A percentile compares a stretch with the other conserved stretches of the same genome.
Evolutionary conservation across 2,329 filamentous ascomycete species (phyloP).

Genomic region (Colletotrichum destructivum): DNA sequence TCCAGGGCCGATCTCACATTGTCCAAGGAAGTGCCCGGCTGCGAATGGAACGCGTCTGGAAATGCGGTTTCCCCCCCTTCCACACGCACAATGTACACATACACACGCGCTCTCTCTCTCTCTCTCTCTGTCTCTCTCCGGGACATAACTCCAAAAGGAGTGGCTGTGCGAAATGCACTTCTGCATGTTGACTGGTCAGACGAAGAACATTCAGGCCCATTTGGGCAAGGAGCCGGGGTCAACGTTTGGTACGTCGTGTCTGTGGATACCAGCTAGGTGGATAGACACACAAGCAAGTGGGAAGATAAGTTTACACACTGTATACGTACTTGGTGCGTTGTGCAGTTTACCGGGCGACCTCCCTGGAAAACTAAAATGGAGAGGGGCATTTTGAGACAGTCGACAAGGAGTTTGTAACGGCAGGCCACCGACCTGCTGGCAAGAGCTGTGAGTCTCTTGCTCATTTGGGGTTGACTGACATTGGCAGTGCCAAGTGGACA

Average conservation of each 20-base stretch:
- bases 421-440: not conserved
- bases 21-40: conserved; percentile 18
- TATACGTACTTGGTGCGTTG: not conserved
- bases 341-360: not conserved
- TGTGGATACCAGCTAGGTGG: not conserved
- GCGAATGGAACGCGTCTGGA: conserved; percentile 13
- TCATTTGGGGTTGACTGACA: conserved; percentile 14
- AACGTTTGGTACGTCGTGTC: conserved; percentile 17
- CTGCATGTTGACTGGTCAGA: conserved; percentile 27
- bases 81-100: too few species aligned
- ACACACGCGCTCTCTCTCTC: not conserved
- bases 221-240: conserved; percentile 23
- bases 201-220: conserved; percentile 10
- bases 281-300: too few species aligned
- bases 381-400: not conserved
- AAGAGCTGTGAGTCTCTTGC: not conserved
- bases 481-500: conserved; percentile 3
- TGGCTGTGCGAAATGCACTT: conserved; percentile 31
- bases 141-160: conserved; percentile 5
- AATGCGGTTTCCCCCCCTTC: not conserved
- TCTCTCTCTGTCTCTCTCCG: not conserved
- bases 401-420: not conserved
- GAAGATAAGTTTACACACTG: not conserved
- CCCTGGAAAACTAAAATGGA: not conserved
- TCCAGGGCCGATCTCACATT: conserved; percentile 14